Evolutionary conservation across 306 rosid genomes (phyloP).

Genomic region (Corylus avellana): DNA sequence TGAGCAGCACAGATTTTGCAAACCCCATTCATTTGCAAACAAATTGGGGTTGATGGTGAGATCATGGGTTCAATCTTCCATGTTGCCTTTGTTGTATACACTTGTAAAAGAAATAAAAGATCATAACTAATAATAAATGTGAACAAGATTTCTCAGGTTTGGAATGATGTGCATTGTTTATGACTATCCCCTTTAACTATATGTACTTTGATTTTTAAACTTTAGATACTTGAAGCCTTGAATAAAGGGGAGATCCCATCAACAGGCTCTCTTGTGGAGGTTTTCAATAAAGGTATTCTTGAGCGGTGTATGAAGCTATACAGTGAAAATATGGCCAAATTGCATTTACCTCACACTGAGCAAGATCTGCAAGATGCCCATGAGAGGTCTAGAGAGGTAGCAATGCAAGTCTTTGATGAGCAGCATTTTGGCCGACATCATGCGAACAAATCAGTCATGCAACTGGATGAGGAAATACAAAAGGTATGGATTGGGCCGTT

Average conservation of each 20-base stretch:
- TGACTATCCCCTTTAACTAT: constrained; percentile 6
- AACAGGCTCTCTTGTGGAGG: constrained; percentile 94
- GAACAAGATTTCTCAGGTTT: background rate
- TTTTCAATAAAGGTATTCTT: constrained; percentile 90
- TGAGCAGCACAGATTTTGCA: background rate
- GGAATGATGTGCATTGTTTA: background rate
- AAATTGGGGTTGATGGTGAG: background rate
- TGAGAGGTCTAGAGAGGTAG: constrained; percentile 49
- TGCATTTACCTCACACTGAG: constrained; percentile 66
- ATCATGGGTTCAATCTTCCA: background rate
- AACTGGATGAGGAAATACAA: constrained; percentile 77
- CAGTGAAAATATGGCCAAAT: constrained; percentile 51
- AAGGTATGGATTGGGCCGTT: constrained; percentile 51
- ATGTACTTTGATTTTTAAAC: constrained; percentile 25
- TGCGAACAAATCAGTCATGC: constrained; percentile 75
- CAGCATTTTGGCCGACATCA: constrained; percentile 93
- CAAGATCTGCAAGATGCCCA: constrained; percentile 61
- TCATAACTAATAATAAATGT: background rate
- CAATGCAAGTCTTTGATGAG: constrained; percentile 66
- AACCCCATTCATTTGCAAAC: background rate
- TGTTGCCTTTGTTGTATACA: background rate
- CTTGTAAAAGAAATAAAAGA: background rate
- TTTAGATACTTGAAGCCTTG: constrained; percentile 92
- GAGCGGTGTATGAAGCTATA: constrained; percentile 84
- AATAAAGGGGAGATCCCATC: constrained; percentile 99